Base-by-base conservation (phyloP, 1,284 basidiomycete species). In the Cryptococcus depauperatus region DNA sequence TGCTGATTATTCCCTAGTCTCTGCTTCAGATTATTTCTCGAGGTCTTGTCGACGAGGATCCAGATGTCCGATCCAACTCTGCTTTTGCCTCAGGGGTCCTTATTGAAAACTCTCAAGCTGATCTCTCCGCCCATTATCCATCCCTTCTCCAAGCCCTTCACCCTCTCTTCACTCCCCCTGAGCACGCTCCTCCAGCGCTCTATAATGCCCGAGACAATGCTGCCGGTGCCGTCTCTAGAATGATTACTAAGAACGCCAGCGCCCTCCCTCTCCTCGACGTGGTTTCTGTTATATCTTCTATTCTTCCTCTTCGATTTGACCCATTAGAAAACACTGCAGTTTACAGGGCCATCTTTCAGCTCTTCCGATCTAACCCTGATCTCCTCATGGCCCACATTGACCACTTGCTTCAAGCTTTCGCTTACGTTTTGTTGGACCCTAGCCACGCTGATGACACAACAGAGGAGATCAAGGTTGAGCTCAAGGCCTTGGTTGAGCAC, bases 151-250 rank as follows among this genome's bases (percentile, higher is more conserved):
- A 74, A 35, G 83, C 83, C 4, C 80, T 98, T 41, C 83, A 80
- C 38, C 85, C 87, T 6, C 77, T 93, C 56, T 98, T 99, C 72
- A 72, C 77, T 41, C 77, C 85, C 40, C 58, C 78, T 3, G 73
- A 80, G 9, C 62, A 66, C 51, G 63, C 69, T 19, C 58, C 66
- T 13, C 70, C 80, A 5, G 73, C 85, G 9, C 76, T 77, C 37
- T 73, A 85, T 54, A 92, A 91, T 59, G 91, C 92, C 16, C 84
- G 84, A 50, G 95, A 99, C 72, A 99, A 99, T 67, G 95, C 95
- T 10, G 81, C 85, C 25, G 95, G 95, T 44, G 89, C 91, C 39
- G 83, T 98, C 44, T 81, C 82, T 4, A 83, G 95, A 25, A 79
- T 98, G 73, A 84, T 98, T 61, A 70, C 82, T 59, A 86, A 85